Conservation (phyloP, 1,284 basidiomycete species). For the Ustilago cynodontis region DNA sequence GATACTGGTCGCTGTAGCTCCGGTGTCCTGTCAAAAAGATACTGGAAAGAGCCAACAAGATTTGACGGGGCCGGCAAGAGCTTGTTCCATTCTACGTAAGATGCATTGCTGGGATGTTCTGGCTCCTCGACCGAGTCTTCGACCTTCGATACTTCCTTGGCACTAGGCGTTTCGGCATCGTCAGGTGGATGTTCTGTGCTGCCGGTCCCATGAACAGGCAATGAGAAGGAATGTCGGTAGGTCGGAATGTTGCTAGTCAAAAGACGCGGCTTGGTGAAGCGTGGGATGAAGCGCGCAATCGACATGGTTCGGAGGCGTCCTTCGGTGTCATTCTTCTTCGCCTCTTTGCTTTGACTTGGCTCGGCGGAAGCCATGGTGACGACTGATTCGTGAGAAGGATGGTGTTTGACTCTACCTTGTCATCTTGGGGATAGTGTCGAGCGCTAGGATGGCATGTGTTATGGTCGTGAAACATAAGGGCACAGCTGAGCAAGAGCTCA, state of each 20-base stretch:
- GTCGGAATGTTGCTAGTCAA: slow-evolving; percentile 31
- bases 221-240: slow-evolving; percentile 49
- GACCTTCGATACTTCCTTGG: background rate
- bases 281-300: slow-evolving; percentile 44
- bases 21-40: slow-evolving; percentile 11
- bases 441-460: background rate
- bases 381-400: background rate
- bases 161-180: background rate
- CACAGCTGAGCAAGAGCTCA: background rate
- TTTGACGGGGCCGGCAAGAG: slow-evolving; percentile 34
- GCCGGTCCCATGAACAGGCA: slow-evolving; percentile 5
- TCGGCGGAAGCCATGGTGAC: slow-evolving; percentile 7
- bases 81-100: slow-evolving; percentile 44
- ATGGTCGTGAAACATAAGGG: too few species aligned
- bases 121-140: background rate
- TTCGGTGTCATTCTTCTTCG: background rate
- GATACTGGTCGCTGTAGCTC: background rate
- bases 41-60: slow-evolving; percentile 33
- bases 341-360: background rate
- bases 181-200: background rate
- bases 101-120: slow-evolving; percentile 2
- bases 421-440: background rate
- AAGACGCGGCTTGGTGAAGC: slow-evolving; percentile 38
- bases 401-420: background rate
- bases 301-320: slow-evolving; percentile 27